These are phyloP conservation scores for Spongospora subterranea DNA, from an alignment of 208 protist genomes.

Conservation along the genomic window DNA sequence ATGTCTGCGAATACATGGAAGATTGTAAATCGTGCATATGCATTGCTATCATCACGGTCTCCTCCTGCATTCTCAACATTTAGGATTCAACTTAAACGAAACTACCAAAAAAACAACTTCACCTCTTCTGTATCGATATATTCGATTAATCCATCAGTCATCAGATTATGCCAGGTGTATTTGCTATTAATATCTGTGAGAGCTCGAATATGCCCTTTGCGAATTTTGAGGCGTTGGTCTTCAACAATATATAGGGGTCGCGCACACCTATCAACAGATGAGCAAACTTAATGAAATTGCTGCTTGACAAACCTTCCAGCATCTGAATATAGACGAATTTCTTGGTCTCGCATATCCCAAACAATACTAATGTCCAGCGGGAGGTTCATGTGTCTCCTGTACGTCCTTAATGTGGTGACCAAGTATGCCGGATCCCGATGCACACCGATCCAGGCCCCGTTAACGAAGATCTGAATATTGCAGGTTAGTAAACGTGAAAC, in stretches of 20 bases:
- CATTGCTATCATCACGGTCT: constrained; percentile 82
- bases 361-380: constrained; percentile 72
- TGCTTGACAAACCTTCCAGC: constrained; percentile 68
- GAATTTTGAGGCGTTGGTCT: constrained; percentile 75
- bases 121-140: constrained; percentile 84
- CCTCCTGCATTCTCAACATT: constrained; percentile 74
- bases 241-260: constrained; percentile 78
- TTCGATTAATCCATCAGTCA: constrained; percentile 83
- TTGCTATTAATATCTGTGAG: constrained; percentile 68
- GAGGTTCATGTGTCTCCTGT: constrained; percentile 74
- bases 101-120: constrained; percentile 53
- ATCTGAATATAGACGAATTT: constrained; percentile 83
- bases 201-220: constrained; percentile 74
- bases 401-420: constrained; percentile 71
- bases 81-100: constrained; percentile 58
- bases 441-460: constrained; percentile 89
- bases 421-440: constrained; percentile 78
- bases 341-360: constrained; percentile 72
- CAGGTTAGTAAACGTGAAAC: neutral
- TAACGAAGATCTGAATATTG: constrained; percentile 86
- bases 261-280: constrained; percentile 48
- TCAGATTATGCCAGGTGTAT: constrained; percentile 46
- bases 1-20: constrained; percentile 71
- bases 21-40: constrained; percentile 76
- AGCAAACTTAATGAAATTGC: neutral